A percentile compares a stretch with the other conserved stretches of the same genome.
These are phyloP conservation scores for Leishmania braziliensis DNA, from an alignment of 208 protist species.

Conservation along the genomic window DNA sequence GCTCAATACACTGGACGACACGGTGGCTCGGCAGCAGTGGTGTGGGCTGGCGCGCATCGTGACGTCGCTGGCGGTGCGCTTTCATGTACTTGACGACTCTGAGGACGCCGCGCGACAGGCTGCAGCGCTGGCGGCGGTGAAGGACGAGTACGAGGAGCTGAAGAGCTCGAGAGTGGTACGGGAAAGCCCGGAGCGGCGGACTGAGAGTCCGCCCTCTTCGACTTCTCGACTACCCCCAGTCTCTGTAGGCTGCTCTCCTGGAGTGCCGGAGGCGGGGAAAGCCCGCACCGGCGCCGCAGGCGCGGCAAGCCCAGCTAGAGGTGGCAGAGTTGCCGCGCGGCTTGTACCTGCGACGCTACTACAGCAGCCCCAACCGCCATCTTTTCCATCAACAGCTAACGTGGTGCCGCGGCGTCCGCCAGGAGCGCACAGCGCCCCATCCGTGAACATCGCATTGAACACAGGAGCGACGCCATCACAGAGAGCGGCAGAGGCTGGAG, in stretches of 20 bases:
- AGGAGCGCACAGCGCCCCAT: neutral
- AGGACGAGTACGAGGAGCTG: neutral
- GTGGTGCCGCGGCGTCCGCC: neutral
- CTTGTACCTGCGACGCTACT: neutral
- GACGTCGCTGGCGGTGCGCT: conserved; percentile 65
- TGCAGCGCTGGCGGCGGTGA: neutral
- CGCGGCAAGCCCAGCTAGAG: neutral
- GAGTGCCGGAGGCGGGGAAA: neutral
- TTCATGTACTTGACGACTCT: conserved; percentile 60
- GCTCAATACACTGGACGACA: conserved; percentile 41
- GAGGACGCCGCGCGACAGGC: conserved; percentile 20
- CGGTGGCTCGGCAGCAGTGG: conserved; percentile 54
- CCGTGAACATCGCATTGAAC: neutral
- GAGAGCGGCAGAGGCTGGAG: neutral
- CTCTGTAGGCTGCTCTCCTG: neutral
- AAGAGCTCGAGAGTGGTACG: neutral
- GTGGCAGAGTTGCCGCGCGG: neutral
- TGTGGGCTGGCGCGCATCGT: conserved; percentile 65
- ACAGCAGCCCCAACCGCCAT: neutral
- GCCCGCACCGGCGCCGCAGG: neutral
- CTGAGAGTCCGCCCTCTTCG: neutral
- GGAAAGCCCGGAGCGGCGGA: neutral
- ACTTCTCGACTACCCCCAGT: conserved; percentile 3
- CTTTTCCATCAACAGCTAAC: neutral
- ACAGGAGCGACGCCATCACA: neutral